phyloP scores from a whole-genome alignment of 2,329 filamentous ascomycete species.

The Bertia moriformis region DNA sequence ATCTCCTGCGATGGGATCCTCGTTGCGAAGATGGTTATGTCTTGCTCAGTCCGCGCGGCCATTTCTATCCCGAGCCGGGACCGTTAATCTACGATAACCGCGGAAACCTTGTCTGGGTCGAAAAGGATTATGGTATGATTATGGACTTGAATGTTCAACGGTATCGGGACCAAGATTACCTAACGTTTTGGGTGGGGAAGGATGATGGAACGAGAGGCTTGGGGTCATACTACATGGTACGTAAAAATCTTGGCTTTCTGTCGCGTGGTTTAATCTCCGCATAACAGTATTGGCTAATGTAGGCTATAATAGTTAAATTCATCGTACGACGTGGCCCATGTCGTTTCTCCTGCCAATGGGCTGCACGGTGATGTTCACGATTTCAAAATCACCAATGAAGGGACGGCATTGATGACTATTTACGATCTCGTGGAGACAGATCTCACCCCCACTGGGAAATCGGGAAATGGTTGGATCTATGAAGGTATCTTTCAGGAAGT shows the following conservation, averaged over 20 bases:
- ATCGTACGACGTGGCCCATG: neutral
- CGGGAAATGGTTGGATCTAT: slow-evolving; percentile 19
- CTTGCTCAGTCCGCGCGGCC: neutral
- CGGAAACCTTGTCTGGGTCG: neutral
- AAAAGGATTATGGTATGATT: neutral
- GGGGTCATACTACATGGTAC: neutral
- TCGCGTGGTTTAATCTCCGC: too few species aligned
- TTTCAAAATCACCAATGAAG: slow-evolving; percentile 21
- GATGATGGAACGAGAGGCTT: neutral
- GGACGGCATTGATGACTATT: slow-evolving; percentile 21
- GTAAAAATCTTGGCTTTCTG: too few species aligned
- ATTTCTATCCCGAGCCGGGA: neutral
- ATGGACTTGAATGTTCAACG: neutral
- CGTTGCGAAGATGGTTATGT: neutral
- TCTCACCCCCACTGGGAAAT: slow-evolving; percentile 15
- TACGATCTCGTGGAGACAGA: slow-evolving; percentile 18
- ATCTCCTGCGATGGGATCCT: too few species aligned
- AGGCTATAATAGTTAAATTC: neutral
- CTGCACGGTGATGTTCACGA: slow-evolving; percentile 16
- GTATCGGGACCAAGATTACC: neutral
- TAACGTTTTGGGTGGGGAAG: neutral
- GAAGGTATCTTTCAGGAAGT: slow-evolving; percentile 28
- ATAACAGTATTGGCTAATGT: neutral
- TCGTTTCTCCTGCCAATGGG: neutral
- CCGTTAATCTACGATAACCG: neutral